phyloP scores from a whole-genome alignment of 805 yeast genomes.

The Zygoascus biomembranicola region DNA sequence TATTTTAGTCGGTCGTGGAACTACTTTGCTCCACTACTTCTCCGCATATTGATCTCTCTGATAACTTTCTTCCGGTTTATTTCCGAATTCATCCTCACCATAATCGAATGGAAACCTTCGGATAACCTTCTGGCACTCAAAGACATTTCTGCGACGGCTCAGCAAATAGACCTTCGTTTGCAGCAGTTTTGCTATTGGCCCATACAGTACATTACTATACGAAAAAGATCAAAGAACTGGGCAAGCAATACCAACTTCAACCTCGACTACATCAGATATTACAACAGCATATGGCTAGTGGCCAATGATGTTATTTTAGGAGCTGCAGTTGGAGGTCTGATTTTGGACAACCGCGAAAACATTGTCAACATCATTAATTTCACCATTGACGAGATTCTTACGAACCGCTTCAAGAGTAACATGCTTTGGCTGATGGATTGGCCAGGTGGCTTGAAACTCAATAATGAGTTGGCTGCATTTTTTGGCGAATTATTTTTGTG shows the following conservation, averaged over 20 bases:
- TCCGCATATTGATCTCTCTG: constrained; percentile 13
- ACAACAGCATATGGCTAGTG: constrained; percentile 83
- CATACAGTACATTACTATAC: constrained; percentile 56
- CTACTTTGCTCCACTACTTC: constrained; percentile 9
- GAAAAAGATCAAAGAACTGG: constrained; percentile 35
- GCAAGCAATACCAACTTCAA: constrained; percentile 33
- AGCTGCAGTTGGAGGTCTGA: constrained; percentile 41
- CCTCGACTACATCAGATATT: constrained; percentile 50
- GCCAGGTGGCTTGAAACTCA: constrained; percentile 91
- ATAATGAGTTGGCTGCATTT: constrained; percentile 75
- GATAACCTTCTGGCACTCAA: constrained; percentile 20
- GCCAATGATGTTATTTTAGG: constrained; percentile 79
- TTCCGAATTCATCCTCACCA: constrained; percentile 25
- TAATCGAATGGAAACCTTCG: constrained; percentile 25
- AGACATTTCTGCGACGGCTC: constrained; percentile 52
- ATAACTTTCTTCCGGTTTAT: constrained; percentile 21
- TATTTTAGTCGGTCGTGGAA: constrained; percentile 4
- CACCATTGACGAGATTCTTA: constrained; percentile 36
- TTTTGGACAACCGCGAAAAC: constrained; percentile 32
- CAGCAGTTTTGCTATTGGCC: constrained; percentile 76
- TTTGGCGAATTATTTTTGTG: constrained; percentile 81
- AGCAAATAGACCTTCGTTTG: constrained; percentile 70
- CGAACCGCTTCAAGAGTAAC: constrained; percentile 37
- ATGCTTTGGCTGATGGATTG: constrained; percentile 74
- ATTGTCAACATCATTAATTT: constrained; percentile 21